Percentiles rank a stretch among this genome's conserved stretches.
Conservation (phyloP, 1,284 basidiomycete genomes). For the Schizophyllum commune region DNA sequence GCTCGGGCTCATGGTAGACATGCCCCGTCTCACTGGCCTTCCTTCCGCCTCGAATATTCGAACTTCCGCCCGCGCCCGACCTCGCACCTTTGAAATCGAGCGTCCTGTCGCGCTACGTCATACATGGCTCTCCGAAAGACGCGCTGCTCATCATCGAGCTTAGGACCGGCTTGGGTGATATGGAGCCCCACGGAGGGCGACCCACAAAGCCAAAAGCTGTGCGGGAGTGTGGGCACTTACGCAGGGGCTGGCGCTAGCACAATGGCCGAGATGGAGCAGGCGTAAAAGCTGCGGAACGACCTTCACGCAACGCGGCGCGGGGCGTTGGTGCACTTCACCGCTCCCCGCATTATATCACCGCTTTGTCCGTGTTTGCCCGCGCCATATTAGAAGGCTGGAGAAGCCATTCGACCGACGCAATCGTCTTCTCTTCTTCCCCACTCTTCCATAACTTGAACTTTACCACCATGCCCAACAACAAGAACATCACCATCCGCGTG, state of each 20-base stretch:
- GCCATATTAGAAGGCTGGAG: neutral
- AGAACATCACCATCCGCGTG: conserved; percentile 23
- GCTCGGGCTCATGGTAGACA: too few species aligned
- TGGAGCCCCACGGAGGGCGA: neutral
- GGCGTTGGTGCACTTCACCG: neutral
- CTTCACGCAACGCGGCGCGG: neutral
- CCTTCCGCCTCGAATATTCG: neutral
- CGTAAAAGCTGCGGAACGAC: neutral
- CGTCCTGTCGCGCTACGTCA: neutral
- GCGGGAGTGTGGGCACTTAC: neutral
- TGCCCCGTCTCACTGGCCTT: too few species aligned
- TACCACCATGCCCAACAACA: conserved; percentile 17
- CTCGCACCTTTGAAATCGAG: neutral
- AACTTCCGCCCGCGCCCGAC: neutral
- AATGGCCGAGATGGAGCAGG: neutral
- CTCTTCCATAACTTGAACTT: neutral
- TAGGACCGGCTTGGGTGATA: neutral
- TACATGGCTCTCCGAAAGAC: neutral
- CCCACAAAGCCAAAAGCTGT: neutral
- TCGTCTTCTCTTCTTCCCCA: neutral
- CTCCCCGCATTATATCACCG: neutral
- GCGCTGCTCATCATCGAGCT: neutral
- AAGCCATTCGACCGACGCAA: neutral
- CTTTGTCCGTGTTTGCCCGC: neutral
- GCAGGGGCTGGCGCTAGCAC: neutral